phyloP scores from a whole-genome alignment of 2,329 filamentous ascomycete genomes.

The Stemphylium vesicarium region DNA sequence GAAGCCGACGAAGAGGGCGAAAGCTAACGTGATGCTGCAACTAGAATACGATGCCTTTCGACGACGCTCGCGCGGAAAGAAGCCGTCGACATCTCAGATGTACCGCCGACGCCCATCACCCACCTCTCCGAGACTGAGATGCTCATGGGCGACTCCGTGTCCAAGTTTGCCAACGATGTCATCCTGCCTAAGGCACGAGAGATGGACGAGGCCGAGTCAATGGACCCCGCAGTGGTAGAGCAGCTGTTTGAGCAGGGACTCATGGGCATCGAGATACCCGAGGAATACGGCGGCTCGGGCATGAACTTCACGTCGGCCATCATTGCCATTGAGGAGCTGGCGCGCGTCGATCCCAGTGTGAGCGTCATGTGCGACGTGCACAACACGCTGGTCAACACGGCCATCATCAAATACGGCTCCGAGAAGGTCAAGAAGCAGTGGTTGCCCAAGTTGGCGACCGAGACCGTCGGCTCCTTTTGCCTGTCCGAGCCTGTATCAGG shows the following conservation, averaged over 20 bases:
- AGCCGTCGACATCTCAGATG: slow-evolving; percentile 65
- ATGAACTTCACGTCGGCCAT: slow-evolving; percentile 99
- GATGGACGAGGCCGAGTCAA: slow-evolving; percentile 95
- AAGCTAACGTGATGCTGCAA: not conserved
- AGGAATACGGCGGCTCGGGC: slow-evolving; percentile 93
- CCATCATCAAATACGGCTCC: slow-evolving; percentile 83
- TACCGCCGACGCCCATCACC: slow-evolving; percentile 90
- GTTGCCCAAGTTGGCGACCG: slow-evolving; percentile 86
- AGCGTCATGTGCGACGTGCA: slow-evolving; percentile 96
- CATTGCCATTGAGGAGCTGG: slow-evolving; percentile 95
- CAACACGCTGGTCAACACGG: slow-evolving; percentile 97
- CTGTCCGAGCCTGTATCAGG: slow-evolving; percentile 91
- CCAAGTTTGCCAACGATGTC: slow-evolving; percentile 87
- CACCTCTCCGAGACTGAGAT: slow-evolving; percentile 89
- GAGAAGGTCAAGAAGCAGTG: slow-evolving; percentile 80
- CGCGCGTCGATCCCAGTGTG: slow-evolving; percentile 90
- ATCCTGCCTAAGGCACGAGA: slow-evolving; percentile 91
- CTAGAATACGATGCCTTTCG: slow-evolving; percentile 52
- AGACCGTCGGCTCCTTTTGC: slow-evolving; percentile 90
- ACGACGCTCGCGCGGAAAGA: slow-evolving; percentile 48
- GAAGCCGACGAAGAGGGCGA: slow-evolving; percentile 6
- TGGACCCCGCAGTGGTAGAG: slow-evolving; percentile 88
- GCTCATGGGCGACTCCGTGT: slow-evolving; percentile 87
- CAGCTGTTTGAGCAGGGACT: slow-evolving; percentile 96
- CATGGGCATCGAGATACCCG: slow-evolving; percentile 97